Base-by-base conservation (phyloP, 2,329 filamentous ascomycete species). In the Epichloe sibirici region DNA sequence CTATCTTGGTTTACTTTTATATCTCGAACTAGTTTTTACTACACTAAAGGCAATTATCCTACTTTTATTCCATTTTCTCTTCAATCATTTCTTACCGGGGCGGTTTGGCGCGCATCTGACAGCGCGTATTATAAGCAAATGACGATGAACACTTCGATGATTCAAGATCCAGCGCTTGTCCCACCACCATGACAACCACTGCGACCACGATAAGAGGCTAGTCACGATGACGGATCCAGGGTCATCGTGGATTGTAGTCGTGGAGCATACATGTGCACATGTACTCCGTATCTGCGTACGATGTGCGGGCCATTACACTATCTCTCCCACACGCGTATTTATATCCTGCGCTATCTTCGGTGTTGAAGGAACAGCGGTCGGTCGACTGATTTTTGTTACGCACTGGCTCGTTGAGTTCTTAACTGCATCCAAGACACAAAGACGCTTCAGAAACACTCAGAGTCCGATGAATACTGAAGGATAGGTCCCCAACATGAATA, bases 141-240 rank as follows among this genome's bases (percentile, higher is more conserved):
- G 31, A 21, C 7, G 48, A 25, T 28, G 43, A 45, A 12, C 15
- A 31, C 8, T 50, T 44, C 40, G 45, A 49, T 53, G 56, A 57
- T 57, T 58, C 56, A 56, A 51, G 49, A 21, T 54, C 48, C 53
- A 25, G 46, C 52, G 21, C 49, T 34, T 7, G 49, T 51, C 42
- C 49, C 34, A 51, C 49, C 12, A 38, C 31, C 13, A 49, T n/a
- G 7, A 42, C 17, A 21, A 28, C 48, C 3, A 11, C n/a, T 23
- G 38, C 47, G 3, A 43, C n/a, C 12, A 48, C 23, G 7, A 15
- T 23, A 11, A 25, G 12, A 31, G 45, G 23, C 5, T 25, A 7
- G 15, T 35, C 39, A 37, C 40, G 7, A 25, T 38, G 6, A 37
- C 13, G 17, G 17, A n/a, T 15, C 8, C 25, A 13, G 11, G 6